Percentiles rank a stretch among this genome's conserved stretches.
phyloP scores from a whole-genome alignment of 306 rosid species.

The Astragalus glycyphyllos region DNA sequence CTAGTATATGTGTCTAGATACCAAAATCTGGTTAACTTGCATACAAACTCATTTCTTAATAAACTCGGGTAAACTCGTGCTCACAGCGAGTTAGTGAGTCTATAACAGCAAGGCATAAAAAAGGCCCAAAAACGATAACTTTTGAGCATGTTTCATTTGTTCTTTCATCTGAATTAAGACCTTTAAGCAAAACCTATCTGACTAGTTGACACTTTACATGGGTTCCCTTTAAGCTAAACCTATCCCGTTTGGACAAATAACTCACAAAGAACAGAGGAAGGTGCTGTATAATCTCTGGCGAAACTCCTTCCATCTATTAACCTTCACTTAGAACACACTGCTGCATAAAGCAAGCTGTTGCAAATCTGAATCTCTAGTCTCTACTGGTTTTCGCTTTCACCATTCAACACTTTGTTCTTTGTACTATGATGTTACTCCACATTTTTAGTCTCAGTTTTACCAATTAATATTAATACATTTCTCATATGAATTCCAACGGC shows the following conservation, averaged over 20 bases:
- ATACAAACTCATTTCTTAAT: no score
- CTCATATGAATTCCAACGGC: background rate
- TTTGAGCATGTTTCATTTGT: background rate
- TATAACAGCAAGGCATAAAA: background rate
- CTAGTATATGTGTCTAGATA: no score
- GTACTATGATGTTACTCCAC: background rate
- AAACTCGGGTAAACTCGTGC: no score
- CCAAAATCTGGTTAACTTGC: no score
- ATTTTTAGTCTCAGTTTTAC: background rate
- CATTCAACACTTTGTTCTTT: background rate
- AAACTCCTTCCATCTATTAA: background rate
- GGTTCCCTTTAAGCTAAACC: background rate
- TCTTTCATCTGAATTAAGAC: background rate
- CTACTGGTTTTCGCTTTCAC: background rate
- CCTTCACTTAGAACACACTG: background rate
- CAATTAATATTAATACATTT: background rate
- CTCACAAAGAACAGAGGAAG: background rate
- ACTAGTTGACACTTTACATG: background rate
- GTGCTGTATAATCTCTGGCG: background rate
- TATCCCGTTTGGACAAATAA: background rate
- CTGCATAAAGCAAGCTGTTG: background rate
- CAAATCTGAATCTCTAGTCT: slow-evolving; percentile 15
- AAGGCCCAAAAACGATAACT: background rate
- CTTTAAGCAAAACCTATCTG: background rate
- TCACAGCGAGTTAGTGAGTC: background rate